Evolutionary conservation across 2,329 filamentous ascomycete species (phyloP).

Genomic region (Fusarium staphyleae): DNA sequence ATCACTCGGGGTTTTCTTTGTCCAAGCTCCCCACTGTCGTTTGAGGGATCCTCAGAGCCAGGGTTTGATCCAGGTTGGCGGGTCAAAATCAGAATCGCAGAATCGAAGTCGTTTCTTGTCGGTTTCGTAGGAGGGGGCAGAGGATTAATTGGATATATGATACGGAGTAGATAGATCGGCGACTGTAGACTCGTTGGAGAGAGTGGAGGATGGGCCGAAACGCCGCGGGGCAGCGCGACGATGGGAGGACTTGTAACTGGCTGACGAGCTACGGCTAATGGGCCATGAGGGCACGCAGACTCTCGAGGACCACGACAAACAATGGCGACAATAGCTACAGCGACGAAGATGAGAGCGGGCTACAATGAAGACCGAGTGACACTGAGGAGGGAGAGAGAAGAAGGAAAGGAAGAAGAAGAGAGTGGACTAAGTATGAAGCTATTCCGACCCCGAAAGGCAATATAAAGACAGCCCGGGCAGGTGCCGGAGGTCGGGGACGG

Average conservation of each 20-base stretch:
- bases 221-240: constrained; percentile 26
- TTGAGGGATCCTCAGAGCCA: constrained; percentile 13
- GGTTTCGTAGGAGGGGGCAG: constrained; percentile 10
- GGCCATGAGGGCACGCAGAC: constrained; percentile 17
- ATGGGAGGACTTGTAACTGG: constrained; percentile 28
- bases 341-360: constrained; percentile 8
- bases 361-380: constrained; percentile 19
- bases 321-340: constrained; percentile 18
- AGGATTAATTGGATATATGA: constrained; percentile 27
- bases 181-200: constrained; percentile 3
- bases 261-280: constrained; percentile 26
- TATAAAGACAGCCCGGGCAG: constrained; percentile 33
- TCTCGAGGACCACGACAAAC: constrained; percentile 5
- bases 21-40: constrained; percentile 25
- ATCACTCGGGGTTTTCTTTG: constrained; percentile 26
- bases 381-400: constrained; percentile 16
- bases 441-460: constrained; percentile 40
- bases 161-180: constrained; percentile 19
- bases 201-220: constrained; percentile 18
- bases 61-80: constrained; percentile 13
- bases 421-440: constrained; percentile 39
- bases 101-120: constrained; percentile 7
- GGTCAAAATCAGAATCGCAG: constrained; percentile 18
- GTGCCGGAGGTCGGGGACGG: constrained; percentile 32
- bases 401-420: constrained; percentile 24